phyloP scores from a whole-genome alignment of 75 land plant species.

The Cunninghamia lanceolata region DNA sequence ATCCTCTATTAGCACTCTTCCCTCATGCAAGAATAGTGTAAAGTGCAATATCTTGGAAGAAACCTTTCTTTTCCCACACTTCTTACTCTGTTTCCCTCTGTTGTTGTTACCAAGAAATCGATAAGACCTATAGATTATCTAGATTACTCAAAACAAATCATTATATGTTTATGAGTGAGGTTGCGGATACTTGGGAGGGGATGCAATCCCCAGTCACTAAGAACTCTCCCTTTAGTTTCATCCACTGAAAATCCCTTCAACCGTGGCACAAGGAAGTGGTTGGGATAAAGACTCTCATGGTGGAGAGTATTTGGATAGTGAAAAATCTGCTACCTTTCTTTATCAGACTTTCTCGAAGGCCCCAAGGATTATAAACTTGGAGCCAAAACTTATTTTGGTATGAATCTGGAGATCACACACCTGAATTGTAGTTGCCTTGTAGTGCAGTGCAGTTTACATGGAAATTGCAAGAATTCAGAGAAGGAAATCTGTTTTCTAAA shows the following conservation, averaged over 20 bases:
- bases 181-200: background rate
- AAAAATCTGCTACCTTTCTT: background rate
- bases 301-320: slow-evolving; percentile 14
- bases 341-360: slow-evolving; percentile 18
- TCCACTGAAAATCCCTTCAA: no score
- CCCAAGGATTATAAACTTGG: slow-evolving; percentile 16
- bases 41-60: background rate
- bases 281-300: slow-evolving; percentile 37
- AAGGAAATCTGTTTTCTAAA: slow-evolving; percentile 17
- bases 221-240: background rate
- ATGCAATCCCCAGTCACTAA: background rate
- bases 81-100: background rate
- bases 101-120: background rate
- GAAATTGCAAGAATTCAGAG: slow-evolving; percentile 21
- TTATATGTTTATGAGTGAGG: background rate
- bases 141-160: background rate
- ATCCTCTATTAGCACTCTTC: background rate
- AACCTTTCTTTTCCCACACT: no score
- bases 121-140: background rate
- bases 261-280: slow-evolving; percentile 53
- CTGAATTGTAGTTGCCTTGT: slow-evolving; percentile 13
- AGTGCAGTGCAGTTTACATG: slow-evolving; percentile 19
- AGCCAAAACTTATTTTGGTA: slow-evolving; percentile 20
- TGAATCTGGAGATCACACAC: slow-evolving; percentile 23
- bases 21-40: background rate